A percentile compares a stretch with the other conserved stretches of the same genome.
Evolutionary conservation across 345 rosid genomes (phyloP).

Genomic region (Psidium friedrichsthalianum): DNA sequence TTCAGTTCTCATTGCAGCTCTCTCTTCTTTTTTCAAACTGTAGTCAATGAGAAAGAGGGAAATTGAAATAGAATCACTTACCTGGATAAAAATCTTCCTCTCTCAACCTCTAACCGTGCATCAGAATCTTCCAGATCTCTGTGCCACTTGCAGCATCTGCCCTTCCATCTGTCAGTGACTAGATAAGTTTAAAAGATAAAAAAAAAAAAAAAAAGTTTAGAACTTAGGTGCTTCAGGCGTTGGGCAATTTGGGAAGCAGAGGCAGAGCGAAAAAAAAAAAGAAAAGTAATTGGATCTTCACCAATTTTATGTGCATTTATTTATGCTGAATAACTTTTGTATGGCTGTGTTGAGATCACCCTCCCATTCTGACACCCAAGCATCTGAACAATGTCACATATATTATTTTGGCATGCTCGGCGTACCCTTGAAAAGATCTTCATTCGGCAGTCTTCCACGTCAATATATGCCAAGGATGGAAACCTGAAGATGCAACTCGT

Average conservation of each 20-base stretch:
- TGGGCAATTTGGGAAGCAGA: not conserved
- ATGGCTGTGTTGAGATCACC: not conserved
- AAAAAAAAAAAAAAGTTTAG: not conserved
- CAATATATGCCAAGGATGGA: rapidly evolving
- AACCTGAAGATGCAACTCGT: not conserved
- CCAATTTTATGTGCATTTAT: too few relatives aligned
- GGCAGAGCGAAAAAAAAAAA: not conserved
- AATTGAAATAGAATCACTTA: not conserved
- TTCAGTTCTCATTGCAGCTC: not conserved
- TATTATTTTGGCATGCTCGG: rapidly evolving
- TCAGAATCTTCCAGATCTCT: too few relatives aligned
- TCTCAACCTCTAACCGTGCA: not conserved
- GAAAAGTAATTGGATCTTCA: not conserved
- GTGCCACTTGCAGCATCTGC: too few relatives aligned
- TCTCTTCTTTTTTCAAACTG: not conserved
- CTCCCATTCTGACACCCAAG: rapidly evolving
- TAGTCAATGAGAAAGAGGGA: not conserved
- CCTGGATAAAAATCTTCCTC: not conserved
- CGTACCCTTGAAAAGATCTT: rapidly evolving
- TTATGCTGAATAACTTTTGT: too few relatives aligned
- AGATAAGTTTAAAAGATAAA: not conserved
- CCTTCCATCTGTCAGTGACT: not conserved
- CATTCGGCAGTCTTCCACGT: not conserved
- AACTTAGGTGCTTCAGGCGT: too few relatives aligned
- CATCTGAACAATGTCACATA: rapidly evolving